These are phyloP conservation scores for Clonostachys sp. DNA, from an alignment of 2,329 filamentous ascomycete genomes.

Conservation along the genomic window DNA sequence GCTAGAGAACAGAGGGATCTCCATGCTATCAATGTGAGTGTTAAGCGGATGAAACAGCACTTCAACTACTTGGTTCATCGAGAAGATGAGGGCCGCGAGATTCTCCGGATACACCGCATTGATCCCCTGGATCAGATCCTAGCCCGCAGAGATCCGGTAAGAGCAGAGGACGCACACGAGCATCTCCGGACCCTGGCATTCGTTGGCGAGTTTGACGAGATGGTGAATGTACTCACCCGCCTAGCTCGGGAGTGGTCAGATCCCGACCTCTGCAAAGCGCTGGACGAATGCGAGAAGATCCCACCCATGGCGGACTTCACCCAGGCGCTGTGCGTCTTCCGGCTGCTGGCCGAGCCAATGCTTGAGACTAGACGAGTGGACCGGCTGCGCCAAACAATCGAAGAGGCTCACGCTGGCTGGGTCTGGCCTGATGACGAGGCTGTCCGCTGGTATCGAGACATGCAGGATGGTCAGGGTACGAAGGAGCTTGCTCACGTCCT, in stretches of 20 bases:
- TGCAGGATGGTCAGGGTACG: no score
- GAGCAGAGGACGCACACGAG: conserved; percentile 38
- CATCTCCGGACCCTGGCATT: conserved; percentile 62
- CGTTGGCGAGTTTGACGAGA: conserved; percentile 52
- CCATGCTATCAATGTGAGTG: no score
- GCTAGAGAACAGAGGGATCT: no score
- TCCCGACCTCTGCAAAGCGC: conserved; percentile 23
- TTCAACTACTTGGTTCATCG: no score
- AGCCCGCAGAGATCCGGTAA: conserved; percentile 22
- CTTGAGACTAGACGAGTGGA: conserved; percentile 23
- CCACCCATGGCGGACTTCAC: conserved; percentile 23
- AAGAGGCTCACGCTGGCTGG: conserved; percentile 15
- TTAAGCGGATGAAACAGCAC: no score
- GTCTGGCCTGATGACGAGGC: conserved; percentile 32
- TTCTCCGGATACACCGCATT: no score
- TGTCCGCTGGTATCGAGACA: conserved; percentile 8
- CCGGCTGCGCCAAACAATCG: conserved; percentile 18
- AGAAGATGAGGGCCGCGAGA: no score
- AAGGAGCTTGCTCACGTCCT: conserved; percentile 8
- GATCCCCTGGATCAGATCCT: conserved; percentile 15
- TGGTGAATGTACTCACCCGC: conserved; percentile 56
- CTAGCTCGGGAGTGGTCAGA: conserved; percentile 42
- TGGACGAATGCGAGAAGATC: conserved; percentile 17
- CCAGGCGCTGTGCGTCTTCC: conserved; percentile 39
- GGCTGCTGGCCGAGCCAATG: conserved; percentile 38